Percentiles rank a stretch among this genome's conserved stretches.
phyloP scores from a whole-genome alignment of 352 stramenopile genomes.

The Aphanomyces astaci region DNA sequence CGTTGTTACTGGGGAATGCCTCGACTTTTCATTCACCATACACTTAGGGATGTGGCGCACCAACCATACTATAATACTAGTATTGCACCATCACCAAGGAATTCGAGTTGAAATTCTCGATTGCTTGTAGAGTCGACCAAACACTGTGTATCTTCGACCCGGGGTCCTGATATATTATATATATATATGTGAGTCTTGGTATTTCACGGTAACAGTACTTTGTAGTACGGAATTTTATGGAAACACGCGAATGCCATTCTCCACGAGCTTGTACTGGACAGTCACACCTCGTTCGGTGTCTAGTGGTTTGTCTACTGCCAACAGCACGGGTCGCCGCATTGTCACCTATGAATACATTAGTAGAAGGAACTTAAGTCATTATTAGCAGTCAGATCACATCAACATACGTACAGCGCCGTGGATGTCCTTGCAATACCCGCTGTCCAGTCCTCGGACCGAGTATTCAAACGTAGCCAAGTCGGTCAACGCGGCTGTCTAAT shows the following conservation, averaged over 20 bases:
- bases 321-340: neutral
- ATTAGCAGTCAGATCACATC: too few species aligned
- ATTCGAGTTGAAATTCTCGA: too few species aligned
- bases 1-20: too few species aligned
- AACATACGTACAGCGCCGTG: slow-evolving; percentile 65
- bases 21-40: too few species aligned
- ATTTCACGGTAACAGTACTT: neutral
- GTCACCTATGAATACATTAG: too few species aligned
- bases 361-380: too few species aligned
- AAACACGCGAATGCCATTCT: slow-evolving; percentile 62
- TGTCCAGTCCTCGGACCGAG: slow-evolving; percentile 41
- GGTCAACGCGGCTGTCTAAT: slow-evolving; percentile 36
- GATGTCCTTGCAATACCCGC: slow-evolving; percentile 68
- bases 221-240: slow-evolving; percentile 26
- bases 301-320: too few species aligned
- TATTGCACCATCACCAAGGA: too few species aligned
- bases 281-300: slow-evolving; percentile 31
- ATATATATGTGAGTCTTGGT: neutral
- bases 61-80: too few species aligned
- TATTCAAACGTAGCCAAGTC: slow-evolving; percentile 57
- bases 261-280: slow-evolving; percentile 60
- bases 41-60: too few species aligned
- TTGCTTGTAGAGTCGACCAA: too few species aligned
- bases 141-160: too few species aligned
- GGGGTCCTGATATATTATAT: neutral